phyloP scores from a whole-genome alignment of 1,284 basidiomycete species.

The Omphalotus olearius region DNA sequence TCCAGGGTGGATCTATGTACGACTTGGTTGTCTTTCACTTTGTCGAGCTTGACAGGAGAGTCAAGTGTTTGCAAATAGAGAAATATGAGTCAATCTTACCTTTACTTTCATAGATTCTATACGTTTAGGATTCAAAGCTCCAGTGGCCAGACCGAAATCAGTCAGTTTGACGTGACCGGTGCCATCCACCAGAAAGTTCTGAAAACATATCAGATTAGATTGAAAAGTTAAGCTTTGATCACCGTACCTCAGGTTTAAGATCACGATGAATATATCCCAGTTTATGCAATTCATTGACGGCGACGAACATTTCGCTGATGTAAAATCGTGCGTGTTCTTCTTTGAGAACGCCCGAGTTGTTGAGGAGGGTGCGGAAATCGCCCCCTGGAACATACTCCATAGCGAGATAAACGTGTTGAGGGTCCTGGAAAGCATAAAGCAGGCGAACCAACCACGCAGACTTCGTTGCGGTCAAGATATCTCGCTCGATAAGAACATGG shows the following conservation, averaged over 20 bases:
- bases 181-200: slow-evolving; percentile 98
- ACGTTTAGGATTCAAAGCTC: slow-evolving; percentile 90
- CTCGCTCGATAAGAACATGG: slow-evolving; percentile 94
- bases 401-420: slow-evolving; percentile 85
- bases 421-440: slow-evolving; percentile 93
- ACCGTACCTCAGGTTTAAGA: slow-evolving; percentile 89
- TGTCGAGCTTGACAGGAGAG: slow-evolving; percentile 67
- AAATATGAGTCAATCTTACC: slow-evolving; percentile 39
- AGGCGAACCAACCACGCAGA: slow-evolving; percentile 93
- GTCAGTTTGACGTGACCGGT: slow-evolving; percentile 98
- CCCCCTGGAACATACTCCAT: slow-evolving; percentile 99
- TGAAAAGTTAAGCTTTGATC: neutral
- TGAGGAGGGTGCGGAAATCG: slow-evolving; percentile 91
- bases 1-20: slow-evolving; percentile 93
- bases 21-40: slow-evolving; percentile 92
- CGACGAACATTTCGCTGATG: slow-evolving; percentile 93
- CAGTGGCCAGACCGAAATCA: slow-evolving; percentile 97
- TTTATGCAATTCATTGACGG: slow-evolving; percentile 89
- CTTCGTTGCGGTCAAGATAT: slow-evolving; percentile 93
- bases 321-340: slow-evolving; percentile 95
- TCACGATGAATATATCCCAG: slow-evolving; percentile 97
- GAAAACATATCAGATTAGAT: slow-evolving; percentile 5
- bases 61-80: slow-evolving; percentile 5
- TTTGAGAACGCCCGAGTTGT: slow-evolving; percentile 94
- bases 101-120: slow-evolving; percentile 95